Conservation (phyloP, 2,329 filamentous ascomycete species). For the Epichloe gansuensis region DNA sequence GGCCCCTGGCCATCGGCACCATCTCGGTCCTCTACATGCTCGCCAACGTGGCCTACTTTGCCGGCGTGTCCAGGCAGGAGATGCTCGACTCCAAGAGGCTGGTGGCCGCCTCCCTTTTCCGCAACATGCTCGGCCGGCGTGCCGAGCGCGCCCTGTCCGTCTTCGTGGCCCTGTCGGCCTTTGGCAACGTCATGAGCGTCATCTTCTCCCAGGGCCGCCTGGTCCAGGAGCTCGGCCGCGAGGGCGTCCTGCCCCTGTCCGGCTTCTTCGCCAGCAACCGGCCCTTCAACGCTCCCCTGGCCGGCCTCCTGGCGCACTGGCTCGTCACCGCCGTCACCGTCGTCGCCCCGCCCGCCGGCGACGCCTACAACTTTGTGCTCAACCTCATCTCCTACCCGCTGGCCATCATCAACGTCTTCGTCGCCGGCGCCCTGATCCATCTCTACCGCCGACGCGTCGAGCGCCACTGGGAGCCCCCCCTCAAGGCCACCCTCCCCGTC, state of each 20-base stretch:
- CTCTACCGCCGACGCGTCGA: constrained; percentile 36
- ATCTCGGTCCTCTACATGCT: constrained; percentile 53
- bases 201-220: constrained; percentile 57
- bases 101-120: constrained; percentile 41
- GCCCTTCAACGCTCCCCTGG: constrained; percentile 49
- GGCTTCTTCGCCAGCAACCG: constrained; percentile 50
- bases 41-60: constrained; percentile 55
- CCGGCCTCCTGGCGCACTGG: constrained; percentile 52
- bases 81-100: constrained; percentile 38
- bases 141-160: constrained; percentile 49
- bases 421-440: constrained; percentile 38
- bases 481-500: constrained; percentile 41
- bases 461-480: constrained; percentile 40
- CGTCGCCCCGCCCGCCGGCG: constrained; percentile 52
- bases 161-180: constrained; percentile 54
- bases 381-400: constrained; percentile 54
- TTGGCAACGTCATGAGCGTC: constrained; percentile 54
- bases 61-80: constrained; percentile 39
- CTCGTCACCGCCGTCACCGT: constrained; percentile 51
- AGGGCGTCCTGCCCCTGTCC: constrained; percentile 53
- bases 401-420: constrained; percentile 43
- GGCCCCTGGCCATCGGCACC: constrained; percentile 43
- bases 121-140: constrained; percentile 38
- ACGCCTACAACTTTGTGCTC: constrained; percentile 51
- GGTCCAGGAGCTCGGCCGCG: constrained; percentile 52